phyloP scores from a whole-genome alignment of 495 filamentous ascomycete species.

The Xylaria nigripes region DNA sequence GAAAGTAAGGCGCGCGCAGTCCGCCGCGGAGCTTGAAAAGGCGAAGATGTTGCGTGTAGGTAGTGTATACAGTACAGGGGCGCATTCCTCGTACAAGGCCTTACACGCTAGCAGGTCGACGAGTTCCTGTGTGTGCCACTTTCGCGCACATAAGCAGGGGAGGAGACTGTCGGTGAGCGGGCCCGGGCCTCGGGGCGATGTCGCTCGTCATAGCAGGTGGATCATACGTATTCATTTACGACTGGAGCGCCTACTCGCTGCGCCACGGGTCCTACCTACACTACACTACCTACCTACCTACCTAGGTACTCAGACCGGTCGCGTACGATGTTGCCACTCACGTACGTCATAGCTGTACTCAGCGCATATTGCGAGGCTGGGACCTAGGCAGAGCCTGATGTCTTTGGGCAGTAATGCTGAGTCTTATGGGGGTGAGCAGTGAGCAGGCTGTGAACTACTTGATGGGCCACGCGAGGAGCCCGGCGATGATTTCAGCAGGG shows the following conservation, averaged over 20 bases:
- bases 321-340: background rate
- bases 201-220: slow-evolving; percentile 18
- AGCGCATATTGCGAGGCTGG: background rate
- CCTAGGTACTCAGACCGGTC: slow-evolving; percentile 3
- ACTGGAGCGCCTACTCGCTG: slow-evolving; percentile 17
- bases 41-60: slow-evolving; percentile 26
- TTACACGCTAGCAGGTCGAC: slow-evolving; percentile 19
- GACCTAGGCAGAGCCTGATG: background rate
- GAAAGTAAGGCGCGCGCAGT: background rate
- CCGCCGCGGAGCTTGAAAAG: slow-evolving; percentile 17
- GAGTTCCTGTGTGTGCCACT: slow-evolving; percentile 11
- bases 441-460: slow-evolving; percentile 19
- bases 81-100: slow-evolving; percentile 20
- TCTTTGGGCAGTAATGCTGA: background rate
- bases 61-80: slow-evolving; percentile 24
- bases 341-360: background rate
- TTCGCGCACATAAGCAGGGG: slow-evolving; percentile 17
- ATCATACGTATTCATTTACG: slow-evolving; percentile 20
- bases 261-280: slow-evolving; percentile 15
- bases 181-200: background rate
- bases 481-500: slow-evolving; percentile 18
- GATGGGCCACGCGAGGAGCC: slow-evolving; percentile 23
- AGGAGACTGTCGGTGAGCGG: slow-evolving; percentile 3
- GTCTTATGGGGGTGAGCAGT: background rate
- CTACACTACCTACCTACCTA: too few species aligned